Evolutionary conservation across 2,329 filamentous ascomycete species (phyloP), one percentile per base, ranked within the genome.

Genomic region (Aspergillus ibericus): DNA sequence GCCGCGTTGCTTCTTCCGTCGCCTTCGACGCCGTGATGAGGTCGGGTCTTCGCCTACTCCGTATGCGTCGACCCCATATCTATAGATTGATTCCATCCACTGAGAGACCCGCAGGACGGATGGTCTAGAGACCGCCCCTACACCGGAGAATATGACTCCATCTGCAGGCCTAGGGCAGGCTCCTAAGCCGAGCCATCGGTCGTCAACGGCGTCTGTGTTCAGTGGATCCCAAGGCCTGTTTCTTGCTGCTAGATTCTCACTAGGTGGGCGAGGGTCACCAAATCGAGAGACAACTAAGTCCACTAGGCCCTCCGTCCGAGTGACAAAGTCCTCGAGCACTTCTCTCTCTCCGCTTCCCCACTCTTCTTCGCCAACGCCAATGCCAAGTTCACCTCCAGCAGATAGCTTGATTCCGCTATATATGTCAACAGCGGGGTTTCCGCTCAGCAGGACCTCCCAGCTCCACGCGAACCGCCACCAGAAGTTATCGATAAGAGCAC

Each of bases 341-440:
- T 96, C 93, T 67, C 93, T 83, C 78, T 98, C 93, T 32, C 92
- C 92, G 71, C 93, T 97, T 4, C 93, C 93, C 73, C 92, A 89
- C 56, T 97, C 91, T 77, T 98, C 95, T 73, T 98, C 95, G 16
- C 95, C 95, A 1, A 98, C 95, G 0, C 95, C 95, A 47, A 97
- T 85, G 15, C 95, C 95, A 25, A 98, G 84, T 76, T 98, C 93
- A 16, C 95, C 93, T 34, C 91, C 92, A 6, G 89, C 91, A 12
- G 93, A 91, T 32, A 99, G 82, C 74, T 96, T 96, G 70, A 96
- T 86, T 5, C 91, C 92, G 10, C 88, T 86, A 68, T 92, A 92
- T 5, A 96, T 81, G 62, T 88, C 88, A 1, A 89, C 85, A 1
- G 88, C 87, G 0, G 95, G 95, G 67, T 96, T 97, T 8, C 92